Evolutionary conservation across 148 eudicot species (phyloP), one percentile per base, ranked within the genome.

Genomic region (Pouteria glomerata): DNA sequence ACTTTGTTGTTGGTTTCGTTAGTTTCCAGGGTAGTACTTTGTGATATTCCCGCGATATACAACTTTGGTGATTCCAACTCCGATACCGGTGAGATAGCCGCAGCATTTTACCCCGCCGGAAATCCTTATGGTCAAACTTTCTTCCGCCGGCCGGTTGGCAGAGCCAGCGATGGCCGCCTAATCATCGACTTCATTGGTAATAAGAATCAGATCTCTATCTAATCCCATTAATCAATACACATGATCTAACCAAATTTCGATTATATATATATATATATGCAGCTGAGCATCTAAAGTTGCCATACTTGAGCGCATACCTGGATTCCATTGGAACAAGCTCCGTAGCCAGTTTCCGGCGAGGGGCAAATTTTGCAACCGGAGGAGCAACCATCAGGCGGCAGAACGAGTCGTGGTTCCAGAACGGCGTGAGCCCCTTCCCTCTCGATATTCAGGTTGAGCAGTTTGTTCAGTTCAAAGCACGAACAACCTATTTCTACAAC

Each of bases 381-480:
- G 83, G 83, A 6, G 79, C 85, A 50, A 88, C 96, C 37, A 83
- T 88, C 34, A 71, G 78, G 45, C 63, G 90, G 27, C 75, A 75
- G 59, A 84, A 90, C 30, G 96, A 84, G 61, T 85, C 93, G 0
- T 84, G 87, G 74, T 90, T 84, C 68, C 76, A 72, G 64, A 55
- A 78, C 74, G 92, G 91, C 34, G 71, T 85, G 14, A 92, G 93
- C 72, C 97, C 97, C 5, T 88, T 93, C 71, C 74, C 90, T 19
- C 90, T 93, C 3, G 94, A 93, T 77, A 81, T 93, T 19, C 98
- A 90, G 74, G 79, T 87, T 23, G 85, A 82, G 87, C 98, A 93
- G 27, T 85, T 61, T 69, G 74, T 77, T 56, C 98, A 93, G 76
- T 83, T 90, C 55, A 88, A 85, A 74, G 79, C 79, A 27, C 74